Percentiles rank a stretch among this genome's conserved stretches.
These are phyloP conservation scores for Acorus gramineus DNA, from an alignment of 106 monocot genomes.

Conservation along the genomic window DNA sequence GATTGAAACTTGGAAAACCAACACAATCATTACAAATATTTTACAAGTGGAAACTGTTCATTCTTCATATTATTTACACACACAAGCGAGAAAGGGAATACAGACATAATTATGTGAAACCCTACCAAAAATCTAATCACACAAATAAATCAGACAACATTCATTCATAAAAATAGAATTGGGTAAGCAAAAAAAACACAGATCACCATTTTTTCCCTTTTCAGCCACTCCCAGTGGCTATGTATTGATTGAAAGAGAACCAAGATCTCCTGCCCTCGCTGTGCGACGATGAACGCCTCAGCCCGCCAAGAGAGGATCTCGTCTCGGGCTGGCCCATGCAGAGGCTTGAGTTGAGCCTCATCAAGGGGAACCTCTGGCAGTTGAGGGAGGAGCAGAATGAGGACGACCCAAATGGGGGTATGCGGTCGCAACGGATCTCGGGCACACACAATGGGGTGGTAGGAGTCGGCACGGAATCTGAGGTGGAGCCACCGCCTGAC, in stretches of 20 bases:
- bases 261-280: neutral
- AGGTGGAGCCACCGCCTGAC: neutral
- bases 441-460: conserved; percentile 1
- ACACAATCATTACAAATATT: no score
- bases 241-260: conserved; percentile 1
- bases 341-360: conserved; percentile 14
- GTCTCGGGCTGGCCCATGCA: conserved; percentile 14
- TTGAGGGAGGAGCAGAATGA: conserved; percentile 29
- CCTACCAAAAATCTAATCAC: no score
- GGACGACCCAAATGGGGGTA: conserved; percentile 22
- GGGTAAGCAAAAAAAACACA: no score
- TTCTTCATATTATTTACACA: no score
- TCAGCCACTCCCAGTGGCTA: neutral
- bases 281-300: conserved; percentile 8
- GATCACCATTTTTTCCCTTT: neutral
- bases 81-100: no score
- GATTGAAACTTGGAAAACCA: no score
- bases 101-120: no score
- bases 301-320: conserved; percentile 2
- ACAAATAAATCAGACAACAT: no score
- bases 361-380: conserved; percentile 15
- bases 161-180: no score
- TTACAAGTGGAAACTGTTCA: no score
- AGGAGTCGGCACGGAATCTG: neutral
- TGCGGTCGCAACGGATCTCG: neutral